Percentiles rank a stretch among this genome's conserved stretches.
Conservation (phyloP, 768 basidiomycete species). For the Xanthoconium purpureum region DNA sequence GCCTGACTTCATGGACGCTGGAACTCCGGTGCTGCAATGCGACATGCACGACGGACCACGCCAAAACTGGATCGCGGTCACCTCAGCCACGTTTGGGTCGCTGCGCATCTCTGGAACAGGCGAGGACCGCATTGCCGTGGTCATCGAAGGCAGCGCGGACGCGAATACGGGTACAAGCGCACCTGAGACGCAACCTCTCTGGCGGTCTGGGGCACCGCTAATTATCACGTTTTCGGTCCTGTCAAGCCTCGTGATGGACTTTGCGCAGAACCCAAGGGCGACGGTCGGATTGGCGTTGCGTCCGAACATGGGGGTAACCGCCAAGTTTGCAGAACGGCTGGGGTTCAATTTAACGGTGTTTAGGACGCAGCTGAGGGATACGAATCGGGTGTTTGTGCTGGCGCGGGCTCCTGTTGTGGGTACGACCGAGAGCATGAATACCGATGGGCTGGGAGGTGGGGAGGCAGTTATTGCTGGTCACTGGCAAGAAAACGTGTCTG, state of each 20-base stretch:
- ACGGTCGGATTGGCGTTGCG: constrained; percentile 17
- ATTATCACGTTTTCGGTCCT: constrained; percentile 21
- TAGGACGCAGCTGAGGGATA: constrained; percentile 11
- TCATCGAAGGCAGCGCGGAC: constrained; percentile 3
- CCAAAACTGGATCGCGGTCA: constrained; percentile 17
- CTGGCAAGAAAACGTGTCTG: neutral
- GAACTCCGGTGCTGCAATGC: constrained; percentile 21
- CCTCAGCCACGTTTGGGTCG: constrained; percentile 20
- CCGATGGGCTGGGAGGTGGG: neutral
- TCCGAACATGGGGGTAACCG: constrained; percentile 6
- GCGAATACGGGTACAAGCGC: neutral
- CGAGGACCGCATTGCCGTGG: constrained; percentile 9
- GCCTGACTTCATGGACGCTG: neutral
- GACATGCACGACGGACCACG: constrained; percentile 10
- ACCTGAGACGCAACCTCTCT: constrained; percentile 1
- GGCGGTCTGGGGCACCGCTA: constrained; percentile 16
- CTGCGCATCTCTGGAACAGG: constrained; percentile 18
- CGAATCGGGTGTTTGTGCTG: constrained; percentile 17
- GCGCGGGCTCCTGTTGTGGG: constrained; percentile 12
- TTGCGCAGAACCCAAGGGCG: neutral
- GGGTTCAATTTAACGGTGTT: constrained; percentile 19
- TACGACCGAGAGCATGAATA: neutral
- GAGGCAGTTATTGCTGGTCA: neutral
- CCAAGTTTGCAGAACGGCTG: constrained; percentile 7
- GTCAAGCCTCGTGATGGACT: constrained; percentile 10